A percentile compares a stretch with the other conserved stretches of the same genome.
Conservation (phyloP, 306 rosid species). For the Luffa acutangula region DNA sequence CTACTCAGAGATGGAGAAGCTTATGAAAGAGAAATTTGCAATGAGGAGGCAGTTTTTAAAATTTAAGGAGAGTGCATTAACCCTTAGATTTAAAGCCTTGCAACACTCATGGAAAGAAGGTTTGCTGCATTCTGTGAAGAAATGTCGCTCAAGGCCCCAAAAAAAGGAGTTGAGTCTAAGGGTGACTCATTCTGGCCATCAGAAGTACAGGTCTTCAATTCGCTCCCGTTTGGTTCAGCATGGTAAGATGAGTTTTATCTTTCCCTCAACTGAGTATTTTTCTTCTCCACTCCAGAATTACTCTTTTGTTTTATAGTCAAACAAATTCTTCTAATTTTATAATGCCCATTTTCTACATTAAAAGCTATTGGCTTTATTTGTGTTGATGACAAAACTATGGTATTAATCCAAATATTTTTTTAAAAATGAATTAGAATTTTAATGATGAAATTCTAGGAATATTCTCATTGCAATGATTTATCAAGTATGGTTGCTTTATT, state of each 20-base stretch:
- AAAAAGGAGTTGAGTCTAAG: constrained; percentile 68
- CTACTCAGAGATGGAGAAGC: constrained; percentile 13
- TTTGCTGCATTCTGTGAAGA: constrained; percentile 47
- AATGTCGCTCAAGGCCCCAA: constrained; percentile 59
- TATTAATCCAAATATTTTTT: no score
- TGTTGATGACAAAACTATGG: not conserved
- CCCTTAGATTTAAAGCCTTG: constrained; percentile 71
- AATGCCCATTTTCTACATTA: not conserved
- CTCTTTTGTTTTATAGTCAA: not conserved
- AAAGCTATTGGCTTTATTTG: not conserved
- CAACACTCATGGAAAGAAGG: constrained; percentile 84
- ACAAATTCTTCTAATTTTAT: not conserved
- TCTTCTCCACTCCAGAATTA: not conserved
- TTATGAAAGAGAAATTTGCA: constrained; percentile 41
- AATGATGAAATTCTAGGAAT: not conserved
- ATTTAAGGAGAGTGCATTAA: constrained; percentile 67
- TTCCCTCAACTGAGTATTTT: not conserved
- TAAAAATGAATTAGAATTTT: not conserved
- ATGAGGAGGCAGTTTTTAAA: constrained; percentile 42
- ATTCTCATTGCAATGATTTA: not conserved
- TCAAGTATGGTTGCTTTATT: not conserved
- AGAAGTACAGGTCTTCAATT: constrained; percentile 69
- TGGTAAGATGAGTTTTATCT: constrained; percentile 30
- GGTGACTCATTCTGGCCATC: constrained; percentile 30
- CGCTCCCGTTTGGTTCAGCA: constrained; percentile 59